A percentile compares a stretch with the other conserved stretches of the same genome.
Conservation (phyloP, 192 early-diverging fungal genomes). For the Backusella tarrabulga region DNA sequence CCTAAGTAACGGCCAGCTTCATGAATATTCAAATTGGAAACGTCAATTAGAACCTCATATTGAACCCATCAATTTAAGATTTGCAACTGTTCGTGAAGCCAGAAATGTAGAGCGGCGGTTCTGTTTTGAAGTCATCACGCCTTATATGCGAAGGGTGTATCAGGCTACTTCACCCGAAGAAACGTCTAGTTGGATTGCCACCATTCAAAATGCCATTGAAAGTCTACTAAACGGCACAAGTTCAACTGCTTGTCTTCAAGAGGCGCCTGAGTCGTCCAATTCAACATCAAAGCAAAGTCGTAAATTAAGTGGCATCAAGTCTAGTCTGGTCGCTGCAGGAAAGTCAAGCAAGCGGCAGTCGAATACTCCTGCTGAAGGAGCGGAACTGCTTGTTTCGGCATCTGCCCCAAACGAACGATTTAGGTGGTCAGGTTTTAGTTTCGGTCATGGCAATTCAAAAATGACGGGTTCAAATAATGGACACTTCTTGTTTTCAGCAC, state of each 20-base stretch:
- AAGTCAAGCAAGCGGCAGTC: neutral
- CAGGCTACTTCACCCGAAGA: slow-evolving; percentile 70
- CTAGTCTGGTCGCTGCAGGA: neutral
- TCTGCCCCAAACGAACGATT: slow-evolving; percentile 6
- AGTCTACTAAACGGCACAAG: slow-evolving; percentile 54
- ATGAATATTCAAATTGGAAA: slow-evolving; percentile 70
- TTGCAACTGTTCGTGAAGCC: slow-evolving; percentile 66
- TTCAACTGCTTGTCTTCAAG: neutral
- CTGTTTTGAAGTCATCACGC: slow-evolving; percentile 70
- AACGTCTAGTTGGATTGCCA: slow-evolving; percentile 61
- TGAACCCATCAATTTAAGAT: slow-evolving; percentile 61
- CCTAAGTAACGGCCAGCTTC: slow-evolving; percentile 55
- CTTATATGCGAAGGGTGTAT: slow-evolving; percentile 59
- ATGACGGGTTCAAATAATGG: neutral
- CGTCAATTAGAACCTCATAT: slow-evolving; percentile 55
- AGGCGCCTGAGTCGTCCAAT: neutral
- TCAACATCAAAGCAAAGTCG: neutral
- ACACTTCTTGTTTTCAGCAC: neutral
- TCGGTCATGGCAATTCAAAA: neutral
- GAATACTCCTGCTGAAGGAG: slow-evolving; percentile 7
- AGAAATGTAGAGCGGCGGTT: slow-evolving; percentile 66
- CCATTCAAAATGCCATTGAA: slow-evolving; percentile 70
- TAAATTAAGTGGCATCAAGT: slow-evolving; percentile 16
- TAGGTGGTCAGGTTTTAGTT: slow-evolving; percentile 19
- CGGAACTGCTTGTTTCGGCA: slow-evolving; percentile 1